Conservation (phyloP, 2,329 filamentous ascomycete genomes). For the Basipetospora chlamydospora region DNA sequence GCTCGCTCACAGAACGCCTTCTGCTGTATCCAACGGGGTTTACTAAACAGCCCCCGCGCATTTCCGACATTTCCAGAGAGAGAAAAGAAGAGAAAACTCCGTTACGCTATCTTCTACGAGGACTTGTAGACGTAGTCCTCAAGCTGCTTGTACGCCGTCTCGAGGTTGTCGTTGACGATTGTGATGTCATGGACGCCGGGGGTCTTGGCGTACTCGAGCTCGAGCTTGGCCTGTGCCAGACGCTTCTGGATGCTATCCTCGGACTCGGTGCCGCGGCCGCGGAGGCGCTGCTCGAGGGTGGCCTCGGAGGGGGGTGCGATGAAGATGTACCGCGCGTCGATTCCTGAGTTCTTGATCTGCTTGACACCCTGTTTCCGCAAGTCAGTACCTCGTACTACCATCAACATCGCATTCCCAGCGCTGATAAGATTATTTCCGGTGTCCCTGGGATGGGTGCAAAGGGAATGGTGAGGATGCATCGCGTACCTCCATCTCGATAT, state of each 20-base stretch:
- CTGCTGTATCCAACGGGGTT: too few species aligned
- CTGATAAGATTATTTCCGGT: too few species aligned
- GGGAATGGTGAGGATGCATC: too few species aligned
- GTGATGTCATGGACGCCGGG: slow-evolving; percentile 35
- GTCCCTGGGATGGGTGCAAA: too few species aligned
- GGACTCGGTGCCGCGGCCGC: slow-evolving; percentile 63
- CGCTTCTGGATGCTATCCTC: slow-evolving; percentile 58
- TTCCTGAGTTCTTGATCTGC: slow-evolving; percentile 66
- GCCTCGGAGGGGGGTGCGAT: slow-evolving; percentile 65
- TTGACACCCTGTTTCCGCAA: slow-evolving; percentile 78
- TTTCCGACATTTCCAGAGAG: too few species aligned
- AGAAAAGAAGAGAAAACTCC: too few species aligned
- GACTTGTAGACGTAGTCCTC: slow-evolving; percentile 29
- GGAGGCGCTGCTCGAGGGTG: slow-evolving; percentile 55
- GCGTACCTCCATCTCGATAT: slow-evolving; percentile 91
- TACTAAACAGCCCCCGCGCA: too few species aligned
- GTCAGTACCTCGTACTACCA: too few species aligned
- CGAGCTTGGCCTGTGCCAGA: slow-evolving; percentile 54
- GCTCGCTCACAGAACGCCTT: too few species aligned
- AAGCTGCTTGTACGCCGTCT: slow-evolving; percentile 35
- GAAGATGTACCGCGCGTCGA: slow-evolving; percentile 71
- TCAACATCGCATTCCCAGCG: not conserved
- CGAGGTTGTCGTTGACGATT: slow-evolving; percentile 28
- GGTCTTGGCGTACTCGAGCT: slow-evolving; percentile 58
- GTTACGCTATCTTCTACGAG: not conserved